Conservation (phyloP, 192 early-diverging fungal genomes). For the Thoreauomyces humboldtii region DNA sequence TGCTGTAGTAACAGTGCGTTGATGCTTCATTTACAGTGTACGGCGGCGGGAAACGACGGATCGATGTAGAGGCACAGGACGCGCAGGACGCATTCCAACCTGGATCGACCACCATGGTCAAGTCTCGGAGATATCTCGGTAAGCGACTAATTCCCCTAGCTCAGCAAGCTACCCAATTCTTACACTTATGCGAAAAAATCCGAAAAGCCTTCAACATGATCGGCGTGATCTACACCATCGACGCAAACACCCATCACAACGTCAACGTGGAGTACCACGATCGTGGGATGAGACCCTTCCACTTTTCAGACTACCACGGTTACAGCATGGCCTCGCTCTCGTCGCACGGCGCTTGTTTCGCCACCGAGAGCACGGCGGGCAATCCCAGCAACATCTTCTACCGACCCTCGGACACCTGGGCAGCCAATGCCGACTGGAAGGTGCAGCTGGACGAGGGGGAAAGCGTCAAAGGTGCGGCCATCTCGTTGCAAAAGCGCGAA, state of each 20-base stretch:
- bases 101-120: constrained; percentile 66
- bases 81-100: constrained; percentile 79
- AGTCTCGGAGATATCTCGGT: constrained; percentile 41
- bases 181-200: too few species aligned
- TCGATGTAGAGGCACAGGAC: constrained; percentile 14
- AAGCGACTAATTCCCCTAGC: background rate
- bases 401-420: constrained; percentile 69
- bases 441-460: constrained; percentile 65
- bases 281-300: constrained; percentile 72
- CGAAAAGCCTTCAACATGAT: constrained; percentile 82
- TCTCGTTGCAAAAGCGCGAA: too few species aligned
- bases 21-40: too few species aligned
- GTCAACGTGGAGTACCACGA: constrained; percentile 90
- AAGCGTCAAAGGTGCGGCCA: constrained; percentile 52
- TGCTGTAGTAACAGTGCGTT: too few species aligned
- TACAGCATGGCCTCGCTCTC: constrained; percentile 75
- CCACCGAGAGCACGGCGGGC: constrained; percentile 42
- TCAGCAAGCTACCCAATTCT: constrained; percentile 1
- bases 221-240: constrained; percentile 73
- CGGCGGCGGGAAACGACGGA: too few species aligned
- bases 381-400: constrained; percentile 67
- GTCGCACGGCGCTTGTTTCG: constrained; percentile 73
- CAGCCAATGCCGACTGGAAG: constrained; percentile 75
- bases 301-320: constrained; percentile 77
- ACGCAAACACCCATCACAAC: constrained; percentile 63